Conservation (phyloP, 768 basidiomycete species). For the Chalciporus pseudorubinellus region DNA sequence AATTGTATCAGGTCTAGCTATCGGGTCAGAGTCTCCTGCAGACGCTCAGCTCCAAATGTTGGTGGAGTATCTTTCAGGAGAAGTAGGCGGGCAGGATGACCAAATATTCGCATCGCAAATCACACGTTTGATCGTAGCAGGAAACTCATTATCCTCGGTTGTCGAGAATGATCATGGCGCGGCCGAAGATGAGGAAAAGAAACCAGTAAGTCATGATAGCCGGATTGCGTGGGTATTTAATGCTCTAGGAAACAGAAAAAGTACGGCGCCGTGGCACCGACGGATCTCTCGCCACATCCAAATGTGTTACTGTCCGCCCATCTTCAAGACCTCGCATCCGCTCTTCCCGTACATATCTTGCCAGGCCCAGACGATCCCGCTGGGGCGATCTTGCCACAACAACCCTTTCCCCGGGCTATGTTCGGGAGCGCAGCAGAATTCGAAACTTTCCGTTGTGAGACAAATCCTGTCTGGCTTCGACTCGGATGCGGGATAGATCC, state of each 20-base stretch:
- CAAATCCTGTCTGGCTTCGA: conserved; percentile 86
- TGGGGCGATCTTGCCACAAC: conserved; percentile 88
- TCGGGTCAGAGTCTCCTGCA: conserved; percentile 59
- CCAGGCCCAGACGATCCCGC: conserved; percentile 89
- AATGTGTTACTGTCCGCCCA: conserved; percentile 64
- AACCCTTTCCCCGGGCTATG: conserved; percentile 89
- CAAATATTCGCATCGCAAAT: conserved; percentile 66
- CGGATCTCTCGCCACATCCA: conserved; percentile 72
- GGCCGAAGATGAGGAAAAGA: conserved; percentile 48
- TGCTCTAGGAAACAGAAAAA: conserved; percentile 47
- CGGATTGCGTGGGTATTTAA: conserved; percentile 8
- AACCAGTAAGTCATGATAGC: conserved; percentile 45
- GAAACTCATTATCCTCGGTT: conserved; percentile 75
- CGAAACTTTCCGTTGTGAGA: conserved; percentile 70
- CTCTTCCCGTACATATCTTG: conserved; percentile 83
- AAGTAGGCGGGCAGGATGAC: conserved; percentile 69
- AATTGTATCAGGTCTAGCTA: conserved; percentile 78
- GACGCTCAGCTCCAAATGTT: conserved; percentile 82
- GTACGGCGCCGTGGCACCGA: conserved; percentile 53
- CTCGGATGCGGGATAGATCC: conserved; percentile 46
- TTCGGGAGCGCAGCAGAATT: conserved; percentile 61
- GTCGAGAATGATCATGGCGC: conserved; percentile 30
- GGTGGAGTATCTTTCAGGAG: conserved; percentile 86
- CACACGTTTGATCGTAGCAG: conserved; percentile 83
- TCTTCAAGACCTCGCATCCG: conserved; percentile 70